phyloP scores from a whole-genome alignment of 495 filamentous ascomycete genomes.

The Tuber calosporum region DNA sequence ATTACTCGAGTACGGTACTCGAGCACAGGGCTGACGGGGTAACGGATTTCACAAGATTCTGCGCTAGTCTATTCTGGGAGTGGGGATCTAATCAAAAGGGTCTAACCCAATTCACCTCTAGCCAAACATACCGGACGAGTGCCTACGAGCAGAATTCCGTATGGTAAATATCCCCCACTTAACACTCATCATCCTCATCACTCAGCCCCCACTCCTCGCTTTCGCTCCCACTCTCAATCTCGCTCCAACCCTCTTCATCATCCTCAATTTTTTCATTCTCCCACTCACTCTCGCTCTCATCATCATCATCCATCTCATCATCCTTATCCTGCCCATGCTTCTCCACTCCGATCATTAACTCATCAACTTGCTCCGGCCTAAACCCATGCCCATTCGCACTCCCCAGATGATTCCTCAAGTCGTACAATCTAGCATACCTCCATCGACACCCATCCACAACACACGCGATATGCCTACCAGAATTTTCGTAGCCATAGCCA shows the following conservation, averaged over 20 bases:
- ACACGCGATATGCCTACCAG: conserved; percentile 36
- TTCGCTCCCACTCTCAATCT: conserved; percentile 24
- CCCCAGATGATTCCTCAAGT: conserved; percentile 31
- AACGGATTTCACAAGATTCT: no score
- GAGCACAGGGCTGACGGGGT: no score
- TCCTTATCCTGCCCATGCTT: not conserved
- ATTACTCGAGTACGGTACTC: no score
- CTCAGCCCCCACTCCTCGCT: conserved; percentile 11
- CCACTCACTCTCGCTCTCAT: not conserved
- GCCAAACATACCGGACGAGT: not conserved
- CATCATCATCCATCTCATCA: not conserved
- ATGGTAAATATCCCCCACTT: not conserved
- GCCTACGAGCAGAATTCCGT: not conserved
- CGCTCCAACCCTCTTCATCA: conserved; percentile 15
- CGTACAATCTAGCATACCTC: conserved; percentile 33
- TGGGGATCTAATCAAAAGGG: not conserved
- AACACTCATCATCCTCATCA: not conserved
- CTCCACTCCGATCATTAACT: conserved; percentile 18
- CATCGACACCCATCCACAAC: conserved; percentile 35
- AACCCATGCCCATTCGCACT: conserved; percentile 30
- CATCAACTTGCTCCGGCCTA: conserved; percentile 30
- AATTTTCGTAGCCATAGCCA: conserved; percentile 37
- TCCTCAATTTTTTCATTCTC: conserved; percentile 17
- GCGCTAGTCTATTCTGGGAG: not conserved
- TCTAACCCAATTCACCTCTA: not conserved